Evolutionary conservation across 306 rosid genomes (phyloP), one percentile per base, ranked within the genome.

Genomic region (Vicia faba): DNA sequence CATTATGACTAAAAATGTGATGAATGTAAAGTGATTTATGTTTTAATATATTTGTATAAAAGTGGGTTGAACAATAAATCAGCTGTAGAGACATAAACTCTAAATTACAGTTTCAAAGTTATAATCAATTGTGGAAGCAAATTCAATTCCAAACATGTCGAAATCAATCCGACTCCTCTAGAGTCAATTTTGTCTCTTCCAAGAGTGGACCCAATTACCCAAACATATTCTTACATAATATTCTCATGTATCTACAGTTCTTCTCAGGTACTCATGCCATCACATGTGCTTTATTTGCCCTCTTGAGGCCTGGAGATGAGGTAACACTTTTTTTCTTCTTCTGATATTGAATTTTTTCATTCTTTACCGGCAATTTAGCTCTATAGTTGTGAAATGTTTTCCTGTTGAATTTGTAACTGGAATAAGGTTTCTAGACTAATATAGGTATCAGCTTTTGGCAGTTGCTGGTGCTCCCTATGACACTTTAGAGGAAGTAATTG

Each of bases 231-330:
- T 50, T 50, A 16, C 46, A 48, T 67, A 53, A 39, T 60, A 19
- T 70, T 78, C 45, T 80, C 81, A 70, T 76, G 26, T 74, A 25
- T 20, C 31, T 66, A 74, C 89, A 92, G 98, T 92, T 92, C 83
- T 92, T 92, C 81, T 92, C 98, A 84, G 98, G 98, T 81, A 89
- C 98, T 69, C 98, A 92, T 83, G 92, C 98, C 14, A 89, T 92
- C 76, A 74, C 95, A 8, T 92, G 98, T 76, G 95, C 98, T 64
- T 81, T 92, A 67, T 92, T 85, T 63, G 89, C 96, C 4, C 71
- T 89, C 29, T 65, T 92, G 62, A 89, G 96, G 80, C 98, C 98
- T 0, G 92, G 95, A 53, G 95, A 92, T 84, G 98, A 92, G 95
- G 98, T 89, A 82, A 85, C 76, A 55, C 57, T 38, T 77, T 61